Conservation (phyloP, 2,329 filamentous ascomycete species). For the Ophiocordyceps camponoti-leonardi region DNA sequence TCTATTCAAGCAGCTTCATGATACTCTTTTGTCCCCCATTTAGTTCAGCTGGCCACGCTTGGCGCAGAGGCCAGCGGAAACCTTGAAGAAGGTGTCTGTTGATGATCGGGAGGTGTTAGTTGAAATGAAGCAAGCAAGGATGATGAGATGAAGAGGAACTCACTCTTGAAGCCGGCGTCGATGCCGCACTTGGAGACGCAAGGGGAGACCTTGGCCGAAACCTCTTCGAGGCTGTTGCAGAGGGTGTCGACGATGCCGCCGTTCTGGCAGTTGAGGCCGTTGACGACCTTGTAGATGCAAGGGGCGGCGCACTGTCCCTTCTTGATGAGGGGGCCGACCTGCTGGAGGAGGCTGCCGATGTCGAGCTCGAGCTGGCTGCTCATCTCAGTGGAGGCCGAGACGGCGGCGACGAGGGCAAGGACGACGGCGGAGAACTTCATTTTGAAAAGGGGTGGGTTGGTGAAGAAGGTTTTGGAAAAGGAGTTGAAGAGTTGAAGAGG, state of each 20-base stretch:
- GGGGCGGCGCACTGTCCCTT: neutral
- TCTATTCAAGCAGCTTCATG: too few species aligned
- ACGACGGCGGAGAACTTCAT: neutral
- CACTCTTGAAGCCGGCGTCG: neutral
- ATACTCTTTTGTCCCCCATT: too few species aligned
- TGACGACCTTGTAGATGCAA: neutral
- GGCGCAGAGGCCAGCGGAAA: neutral
- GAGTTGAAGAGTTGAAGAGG: neutral
- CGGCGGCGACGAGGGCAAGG: neutral
- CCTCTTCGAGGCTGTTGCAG: neutral
- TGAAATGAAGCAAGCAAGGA: too few species aligned
- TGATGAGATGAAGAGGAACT: neutral
- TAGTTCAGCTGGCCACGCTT: neutral
- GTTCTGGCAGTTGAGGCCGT: neutral
- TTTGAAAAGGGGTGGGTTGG: neutral
- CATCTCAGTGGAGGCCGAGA: neutral
- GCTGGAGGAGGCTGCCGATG: neutral
- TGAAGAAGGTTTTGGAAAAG: too few species aligned
- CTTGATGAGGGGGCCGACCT: neutral
- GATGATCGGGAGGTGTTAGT: neutral
- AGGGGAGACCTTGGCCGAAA: neutral
- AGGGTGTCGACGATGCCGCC: neutral
- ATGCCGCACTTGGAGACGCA: neutral
- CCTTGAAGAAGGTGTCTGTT: neutral
- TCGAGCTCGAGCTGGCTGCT: neutral